Evolutionary conservation across 192 early-diverging fungal species (phyloP).

Genomic region (Gaertneriomyces sp.): DNA sequence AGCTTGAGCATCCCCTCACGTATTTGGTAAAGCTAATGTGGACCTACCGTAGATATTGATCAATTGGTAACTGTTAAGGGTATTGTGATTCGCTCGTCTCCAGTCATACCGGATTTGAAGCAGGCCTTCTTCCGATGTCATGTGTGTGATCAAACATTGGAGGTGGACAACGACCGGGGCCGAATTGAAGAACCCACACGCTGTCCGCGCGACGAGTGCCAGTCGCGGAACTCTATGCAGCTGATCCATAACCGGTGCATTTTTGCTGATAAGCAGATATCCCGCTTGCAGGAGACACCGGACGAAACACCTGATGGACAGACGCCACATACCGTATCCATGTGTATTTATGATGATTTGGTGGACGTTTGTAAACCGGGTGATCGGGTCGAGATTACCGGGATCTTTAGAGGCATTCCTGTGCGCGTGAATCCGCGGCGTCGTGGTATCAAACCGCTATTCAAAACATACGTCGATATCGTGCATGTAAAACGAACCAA

Average conservation of each 20-base stretch:
- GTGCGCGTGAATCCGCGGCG: conserved; percentile 86
- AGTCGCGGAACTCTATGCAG: conserved; percentile 75
- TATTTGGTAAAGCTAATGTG: not conserved
- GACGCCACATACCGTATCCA: conserved; percentile 93
- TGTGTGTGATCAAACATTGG: conserved; percentile 79
- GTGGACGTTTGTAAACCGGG: conserved; percentile 91
- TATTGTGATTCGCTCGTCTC: conserved; percentile 84
- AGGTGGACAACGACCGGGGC: conserved; percentile 81
- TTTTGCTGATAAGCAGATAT: conserved; percentile 92
- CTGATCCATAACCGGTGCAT: conserved; percentile 92
- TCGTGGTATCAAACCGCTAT: conserved; percentile 83
- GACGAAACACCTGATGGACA: conserved; percentile 94
- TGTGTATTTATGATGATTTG: conserved; percentile 89
- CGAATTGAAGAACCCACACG: conserved; percentile 78
- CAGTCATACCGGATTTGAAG: conserved; percentile 93
- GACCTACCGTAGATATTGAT: conserved; percentile 82
- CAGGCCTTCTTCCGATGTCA: conserved; percentile 91
- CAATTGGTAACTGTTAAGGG: conserved; percentile 94
- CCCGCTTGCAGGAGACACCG: conserved; percentile 93
- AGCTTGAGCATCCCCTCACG: not conserved
- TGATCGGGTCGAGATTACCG: conserved; percentile 91
- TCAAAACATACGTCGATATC: conserved; percentile 93
- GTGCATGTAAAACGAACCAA: conserved; percentile 85
- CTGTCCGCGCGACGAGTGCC: conserved; percentile 78
- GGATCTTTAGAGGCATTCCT: conserved; percentile 88